A percentile compares a stretch with the other conserved stretches of the same genome.
Evolutionary conservation across 306 rosid species (phyloP).

Genomic region (Oxytropis ochrocephala): DNA sequence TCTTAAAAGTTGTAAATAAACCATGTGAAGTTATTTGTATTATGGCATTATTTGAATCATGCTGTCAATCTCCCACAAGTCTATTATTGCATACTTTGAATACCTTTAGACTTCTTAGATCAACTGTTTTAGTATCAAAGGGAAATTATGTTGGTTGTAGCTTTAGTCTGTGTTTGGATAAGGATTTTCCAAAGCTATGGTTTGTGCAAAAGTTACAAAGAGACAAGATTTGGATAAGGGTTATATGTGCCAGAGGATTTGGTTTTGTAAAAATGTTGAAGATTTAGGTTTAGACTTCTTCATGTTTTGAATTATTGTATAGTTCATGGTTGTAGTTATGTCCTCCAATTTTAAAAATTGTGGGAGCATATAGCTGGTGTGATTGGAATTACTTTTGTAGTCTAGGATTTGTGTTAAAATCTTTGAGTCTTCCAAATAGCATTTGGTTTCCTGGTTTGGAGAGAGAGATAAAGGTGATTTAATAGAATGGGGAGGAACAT

Average conservation of each 20-base stretch:
- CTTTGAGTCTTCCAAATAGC: not conserved
- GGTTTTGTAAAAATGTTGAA: too few species aligned
- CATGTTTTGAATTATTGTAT: not conserved
- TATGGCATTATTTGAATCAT: too few species aligned
- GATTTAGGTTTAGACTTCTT: slow-evolving; percentile 36
- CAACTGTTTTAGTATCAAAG: slow-evolving; percentile 13
- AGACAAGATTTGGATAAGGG: not conserved
- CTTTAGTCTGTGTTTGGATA: not conserved
- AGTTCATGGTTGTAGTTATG: not conserved
- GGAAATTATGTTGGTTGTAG: slow-evolving; percentile 10
- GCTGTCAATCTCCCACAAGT: too few species aligned
- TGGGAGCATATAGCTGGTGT: not conserved
- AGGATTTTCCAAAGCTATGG: too few species aligned
- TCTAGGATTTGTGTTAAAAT: slow-evolving; percentile 28
- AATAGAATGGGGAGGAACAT: too few species aligned
- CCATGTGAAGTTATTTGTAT: too few species aligned
- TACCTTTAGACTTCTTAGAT: not conserved
- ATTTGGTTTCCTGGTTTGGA: too few species aligned
- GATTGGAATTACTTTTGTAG: not conserved
- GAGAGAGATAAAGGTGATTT: too few species aligned
- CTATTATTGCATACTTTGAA: not conserved
- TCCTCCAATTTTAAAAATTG: not conserved
- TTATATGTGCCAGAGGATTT: slow-evolving; percentile 17
- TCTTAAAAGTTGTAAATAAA: too few species aligned
- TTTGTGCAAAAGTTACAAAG: too few species aligned